Percentiles rank a stretch among this genome's conserved stretches.
These are phyloP conservation scores for Picea sitchensis DNA, from an alignment of 75 land plant species.

Conservation along the genomic window DNA sequence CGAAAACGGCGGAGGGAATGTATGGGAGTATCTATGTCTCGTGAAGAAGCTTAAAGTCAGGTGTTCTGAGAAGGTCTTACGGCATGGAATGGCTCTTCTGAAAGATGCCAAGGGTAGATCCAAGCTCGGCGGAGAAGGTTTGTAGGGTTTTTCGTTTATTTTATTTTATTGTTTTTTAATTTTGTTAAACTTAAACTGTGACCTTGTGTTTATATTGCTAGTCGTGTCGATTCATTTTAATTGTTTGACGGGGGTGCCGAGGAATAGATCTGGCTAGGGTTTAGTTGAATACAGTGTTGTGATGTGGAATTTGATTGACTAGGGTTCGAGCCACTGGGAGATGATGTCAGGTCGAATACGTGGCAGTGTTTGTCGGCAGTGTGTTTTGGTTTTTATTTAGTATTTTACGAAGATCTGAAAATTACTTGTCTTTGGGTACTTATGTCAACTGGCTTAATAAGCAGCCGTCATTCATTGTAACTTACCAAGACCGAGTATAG, in stretches of 20 bases:
- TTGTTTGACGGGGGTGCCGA: not conserved
- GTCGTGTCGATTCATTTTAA: not conserved
- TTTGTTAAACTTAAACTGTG: not conserved
- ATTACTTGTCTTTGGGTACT: no score
- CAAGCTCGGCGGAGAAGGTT: constrained; percentile 76
- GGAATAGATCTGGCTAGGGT: not conserved
- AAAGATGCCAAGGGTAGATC: constrained; percentile 66
- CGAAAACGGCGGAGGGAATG: constrained; percentile 86
- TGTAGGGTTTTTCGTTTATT: not conserved
- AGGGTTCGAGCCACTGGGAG: no score
- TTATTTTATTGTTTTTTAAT: not conserved
- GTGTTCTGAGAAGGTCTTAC: constrained; percentile 66
- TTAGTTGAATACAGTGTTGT: not conserved
- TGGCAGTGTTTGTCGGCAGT: no score
- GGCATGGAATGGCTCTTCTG: constrained; percentile 65
- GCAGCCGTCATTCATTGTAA: no score
- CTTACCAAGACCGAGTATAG: no score
- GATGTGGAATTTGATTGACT: not conserved
- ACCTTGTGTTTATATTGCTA: no score
- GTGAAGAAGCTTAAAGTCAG: constrained; percentile 73
- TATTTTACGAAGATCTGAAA: no score
- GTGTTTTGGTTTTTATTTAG: no score
- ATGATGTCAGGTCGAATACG: no score
- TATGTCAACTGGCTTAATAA: no score
- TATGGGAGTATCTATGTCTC: constrained; percentile 71